Base-by-base conservation (phyloP, 2,329 filamentous ascomycete species). In the Atkinsonella hypoxylon region DNA sequence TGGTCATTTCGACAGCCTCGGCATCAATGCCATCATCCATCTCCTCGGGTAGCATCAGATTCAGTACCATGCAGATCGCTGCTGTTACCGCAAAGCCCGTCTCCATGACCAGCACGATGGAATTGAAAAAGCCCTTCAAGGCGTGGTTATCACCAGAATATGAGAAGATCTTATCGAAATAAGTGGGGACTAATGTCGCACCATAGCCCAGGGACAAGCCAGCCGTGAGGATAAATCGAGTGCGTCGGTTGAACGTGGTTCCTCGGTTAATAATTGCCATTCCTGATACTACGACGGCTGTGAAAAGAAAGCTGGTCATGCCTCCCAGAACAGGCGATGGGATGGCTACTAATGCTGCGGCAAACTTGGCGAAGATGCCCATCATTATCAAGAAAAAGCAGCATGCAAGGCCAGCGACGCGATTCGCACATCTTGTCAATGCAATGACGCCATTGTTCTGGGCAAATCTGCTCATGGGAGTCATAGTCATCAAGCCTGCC, bases 381-480 rank as follows among this genome's bases (percentile, higher is more conserved):
- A 89, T 89, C 57, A 93, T 65, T 54, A 93, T 67, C 11, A 93
- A 76, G 71, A 89, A 89, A 59, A 85, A 74, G 63, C 78, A 89
- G 62, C 82, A 85, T 46, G 82, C 85, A 63, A 89, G 89, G 4
- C 88, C 88, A 5, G 87, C 88, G 45, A 82, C 85, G 49, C 87
- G 79, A 64, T 89, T 91, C 1, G 87, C 87, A 63, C 87, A 91
- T 15, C 86, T 78, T 0, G 87, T 93, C 43, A 93, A 73, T 0
- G 87, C 84, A 54, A 93, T 90, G 48, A 91, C 85, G 36, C 87
- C 87, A 63, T 91, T 90, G 70, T 91, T 91, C 64, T 90, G 86
- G 0, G 87, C 87, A 58, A 90, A 90, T 0, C 82, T 85, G 1
- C 81, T 83, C 79, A 90, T 87, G 31, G 87, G 86, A 0, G 85